These are phyloP conservation scores for Globisporangium ultimum DNA, from an alignment of 352 stramenopile genomes.

Conservation along the genomic window DNA sequence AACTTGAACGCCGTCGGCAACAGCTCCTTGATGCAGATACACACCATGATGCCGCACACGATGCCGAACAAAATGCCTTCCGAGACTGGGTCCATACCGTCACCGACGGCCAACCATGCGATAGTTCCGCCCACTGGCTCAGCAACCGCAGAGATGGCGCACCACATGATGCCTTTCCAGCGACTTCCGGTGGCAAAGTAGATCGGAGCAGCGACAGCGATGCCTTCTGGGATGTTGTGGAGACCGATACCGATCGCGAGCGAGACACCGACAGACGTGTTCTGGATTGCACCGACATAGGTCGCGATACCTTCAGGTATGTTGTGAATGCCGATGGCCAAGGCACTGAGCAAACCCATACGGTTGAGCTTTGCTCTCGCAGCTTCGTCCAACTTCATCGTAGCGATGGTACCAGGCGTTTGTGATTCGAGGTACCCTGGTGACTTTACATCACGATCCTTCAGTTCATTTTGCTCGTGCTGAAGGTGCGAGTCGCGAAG, in stretches of 20 bases:
- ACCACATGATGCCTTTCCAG: slow-evolving; percentile 94
- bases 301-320: slow-evolving; percentile 96
- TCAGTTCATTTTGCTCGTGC: too few relatives aligned
- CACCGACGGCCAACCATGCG: slow-evolving; percentile 83
- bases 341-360: slow-evolving; percentile 90
- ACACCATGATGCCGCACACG: slow-evolving; percentile 92
- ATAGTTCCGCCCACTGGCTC: slow-evolving; percentile 90
- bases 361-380: too few relatives aligned
- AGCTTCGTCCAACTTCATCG: too few relatives aligned
- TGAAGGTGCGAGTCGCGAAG: too few relatives aligned
- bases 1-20: slow-evolving; percentile 92
- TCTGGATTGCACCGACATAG: slow-evolving; percentile 87
- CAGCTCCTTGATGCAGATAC: slow-evolving; percentile 91
- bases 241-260: slow-evolving; percentile 94
- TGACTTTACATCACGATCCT: too few relatives aligned
- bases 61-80: slow-evolving; percentile 93
- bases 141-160: slow-evolving; percentile 83
- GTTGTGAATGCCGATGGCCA: slow-evolving; percentile 95
- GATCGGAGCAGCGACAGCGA: slow-evolving; percentile 94
- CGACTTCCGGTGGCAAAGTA: slow-evolving; percentile 96
- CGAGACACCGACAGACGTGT: slow-evolving; percentile 88
- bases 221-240: slow-evolving; percentile 97
- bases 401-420: too few relatives aligned
- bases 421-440: too few relatives aligned
- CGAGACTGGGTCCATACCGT: slow-evolving; percentile 53